Percentiles rank a stretch among this genome's conserved stretches.
Evolutionary conservation across 768 basidiomycete species (phyloP).

Genomic region (Leccinum subgranulosum): DNA sequence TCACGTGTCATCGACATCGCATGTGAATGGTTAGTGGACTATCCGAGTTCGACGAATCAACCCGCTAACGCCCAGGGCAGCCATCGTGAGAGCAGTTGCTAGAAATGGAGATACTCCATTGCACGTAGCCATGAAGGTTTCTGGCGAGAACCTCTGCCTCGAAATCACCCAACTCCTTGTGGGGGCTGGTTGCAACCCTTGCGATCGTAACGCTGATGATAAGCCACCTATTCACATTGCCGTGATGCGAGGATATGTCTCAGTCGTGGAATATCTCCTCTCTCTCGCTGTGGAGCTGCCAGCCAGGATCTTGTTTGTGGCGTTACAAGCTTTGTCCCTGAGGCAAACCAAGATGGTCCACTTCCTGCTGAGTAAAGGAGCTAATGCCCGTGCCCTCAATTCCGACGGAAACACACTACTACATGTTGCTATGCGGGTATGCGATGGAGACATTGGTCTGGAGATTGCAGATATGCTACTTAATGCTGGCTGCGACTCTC

Average conservation of each 20-base stretch:
- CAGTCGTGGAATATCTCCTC: neutral
- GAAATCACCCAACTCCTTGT: neutral
- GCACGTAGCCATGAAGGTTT: neutral
- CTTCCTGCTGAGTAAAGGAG: neutral
- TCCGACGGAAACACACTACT: neutral
- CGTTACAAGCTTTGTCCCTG: neutral
- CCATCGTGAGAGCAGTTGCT: neutral
- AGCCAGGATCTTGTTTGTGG: neutral
- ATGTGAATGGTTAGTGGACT: neutral
- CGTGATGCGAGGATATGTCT: neutral
- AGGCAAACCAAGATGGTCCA: neutral
- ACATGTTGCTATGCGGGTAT: neutral
- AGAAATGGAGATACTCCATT: neutral
- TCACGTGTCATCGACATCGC: too few species aligned
- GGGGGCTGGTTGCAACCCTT: neutral
- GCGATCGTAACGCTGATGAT: neutral
- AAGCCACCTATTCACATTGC: neutral
- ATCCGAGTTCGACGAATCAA: neutral
- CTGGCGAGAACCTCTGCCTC: neutral
- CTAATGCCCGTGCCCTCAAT: neutral
- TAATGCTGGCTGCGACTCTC: neutral
- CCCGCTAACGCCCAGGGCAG: neutral
- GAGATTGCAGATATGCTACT: neutral
- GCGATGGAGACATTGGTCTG: neutral
- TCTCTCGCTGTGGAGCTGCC: neutral